Conservation (phyloP, 495 filamentous ascomycete genomes). For the Poronia punctata region DNA sequence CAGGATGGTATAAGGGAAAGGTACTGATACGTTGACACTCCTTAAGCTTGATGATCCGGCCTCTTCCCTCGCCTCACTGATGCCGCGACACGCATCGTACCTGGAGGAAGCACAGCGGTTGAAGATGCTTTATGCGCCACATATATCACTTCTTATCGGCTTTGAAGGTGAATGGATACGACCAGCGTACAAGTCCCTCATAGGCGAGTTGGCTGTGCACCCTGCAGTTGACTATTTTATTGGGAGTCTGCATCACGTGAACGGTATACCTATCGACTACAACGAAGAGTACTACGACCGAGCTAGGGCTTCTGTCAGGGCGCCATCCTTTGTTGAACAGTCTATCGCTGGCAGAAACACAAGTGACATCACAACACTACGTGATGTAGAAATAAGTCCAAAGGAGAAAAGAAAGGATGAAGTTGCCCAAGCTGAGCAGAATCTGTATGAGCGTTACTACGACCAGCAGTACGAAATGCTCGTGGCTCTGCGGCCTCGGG, state of each 20-base stretch:
- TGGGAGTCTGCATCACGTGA: conserved; percentile 84
- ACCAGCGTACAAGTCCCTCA: conserved; percentile 50
- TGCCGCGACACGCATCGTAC: conserved; percentile 61
- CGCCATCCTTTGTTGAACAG: background rate
- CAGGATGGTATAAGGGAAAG: background rate
- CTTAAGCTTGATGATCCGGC: conserved; percentile 30
- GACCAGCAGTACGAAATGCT: conserved; percentile 83
- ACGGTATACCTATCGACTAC: conserved; percentile 83
- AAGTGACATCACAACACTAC: background rate
- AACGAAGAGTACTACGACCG: conserved; percentile 58
- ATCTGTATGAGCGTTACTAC: conserved; percentile 73
- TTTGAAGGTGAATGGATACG: conserved; percentile 93
- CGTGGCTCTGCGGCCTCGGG: conserved; percentile 57
- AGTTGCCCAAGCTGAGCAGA: conserved; percentile 50
- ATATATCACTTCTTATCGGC: conserved; percentile 78
- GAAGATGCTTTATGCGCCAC: conserved; percentile 57
- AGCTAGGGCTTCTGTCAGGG: conserved; percentile 28
- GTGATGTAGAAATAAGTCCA: background rate
- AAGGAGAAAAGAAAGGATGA: background rate
- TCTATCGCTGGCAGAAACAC: too few species aligned
- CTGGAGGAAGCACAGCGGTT: conserved; percentile 63
- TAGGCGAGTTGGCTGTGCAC: conserved; percentile 50
- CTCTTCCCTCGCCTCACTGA: conserved; percentile 31
- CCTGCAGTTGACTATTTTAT: conserved; percentile 78
- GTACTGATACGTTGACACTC: background rate